Evolutionary conservation across 1,284 basidiomycete genomes (phyloP).

Genomic region (Sanghuangporus sanghuang): DNA sequence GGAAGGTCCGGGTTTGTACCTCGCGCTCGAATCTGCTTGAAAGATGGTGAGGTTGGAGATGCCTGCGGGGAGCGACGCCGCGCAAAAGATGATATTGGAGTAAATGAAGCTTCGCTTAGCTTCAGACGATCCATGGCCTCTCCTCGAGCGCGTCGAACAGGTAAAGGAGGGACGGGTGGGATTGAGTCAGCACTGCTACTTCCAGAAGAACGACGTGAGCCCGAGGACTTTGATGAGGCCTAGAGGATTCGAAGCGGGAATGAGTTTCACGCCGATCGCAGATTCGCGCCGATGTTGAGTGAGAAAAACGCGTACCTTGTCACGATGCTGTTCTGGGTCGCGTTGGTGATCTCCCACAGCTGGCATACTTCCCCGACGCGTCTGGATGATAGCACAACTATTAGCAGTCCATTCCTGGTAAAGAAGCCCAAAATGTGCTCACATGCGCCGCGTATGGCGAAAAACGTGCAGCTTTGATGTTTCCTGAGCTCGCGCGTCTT

Average conservation of each 20-base stretch:
- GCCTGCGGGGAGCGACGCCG: conserved; percentile 69
- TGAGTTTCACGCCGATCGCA: background rate
- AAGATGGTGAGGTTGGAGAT: conserved; percentile 64
- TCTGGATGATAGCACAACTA: conserved; percentile 24
- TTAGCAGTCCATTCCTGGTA: background rate
- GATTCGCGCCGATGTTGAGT: background rate
- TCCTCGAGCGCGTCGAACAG: conserved; percentile 5
- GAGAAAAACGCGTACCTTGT: conserved; percentile 1
- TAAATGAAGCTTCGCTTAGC: conserved; percentile 34
- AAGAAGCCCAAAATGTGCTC: background rate
- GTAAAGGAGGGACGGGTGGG: conserved; percentile 6
- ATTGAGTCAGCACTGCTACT: background rate
- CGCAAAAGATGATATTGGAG: conserved; percentile 72
- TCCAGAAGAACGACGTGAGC: conserved; percentile 14
- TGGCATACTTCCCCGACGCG: conserved; percentile 31
- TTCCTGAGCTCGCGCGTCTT: conserved; percentile 16
- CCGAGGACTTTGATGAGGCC: conserved; percentile 2
- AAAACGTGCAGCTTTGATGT: conserved; percentile 16
- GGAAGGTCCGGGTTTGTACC: conserved; percentile 30
- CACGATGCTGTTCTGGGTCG: conserved; percentile 5
- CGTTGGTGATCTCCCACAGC: conserved; percentile 19
- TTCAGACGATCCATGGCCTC: conserved; percentile 7
- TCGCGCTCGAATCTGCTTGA: conserved; percentile 35
- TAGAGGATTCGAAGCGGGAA: background rate
- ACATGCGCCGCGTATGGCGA: conserved; percentile 17